Conservation (phyloP, 768 basidiomycete genomes). For the Termitomyces sp. region DNA sequence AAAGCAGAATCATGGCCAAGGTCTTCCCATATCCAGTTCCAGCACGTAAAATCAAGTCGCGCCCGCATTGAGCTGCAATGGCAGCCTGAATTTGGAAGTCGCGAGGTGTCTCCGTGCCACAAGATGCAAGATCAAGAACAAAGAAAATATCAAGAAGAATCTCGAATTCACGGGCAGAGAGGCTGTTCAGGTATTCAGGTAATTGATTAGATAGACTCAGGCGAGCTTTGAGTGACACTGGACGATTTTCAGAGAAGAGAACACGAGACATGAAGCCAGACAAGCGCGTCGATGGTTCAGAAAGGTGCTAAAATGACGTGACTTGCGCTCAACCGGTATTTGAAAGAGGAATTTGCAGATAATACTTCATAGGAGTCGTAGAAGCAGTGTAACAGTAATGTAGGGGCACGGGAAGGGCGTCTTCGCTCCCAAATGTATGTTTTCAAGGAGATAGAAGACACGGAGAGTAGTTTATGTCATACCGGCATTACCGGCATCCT, state of each 20-base stretch:
- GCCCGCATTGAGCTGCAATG: constrained; percentile 14
- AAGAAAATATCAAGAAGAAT: background rate
- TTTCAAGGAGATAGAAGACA: too few relatives aligned
- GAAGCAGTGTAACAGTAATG: too few relatives aligned
- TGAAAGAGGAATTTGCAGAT: too few relatives aligned
- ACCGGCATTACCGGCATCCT: too few relatives aligned
- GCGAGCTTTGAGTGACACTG: constrained; percentile 1
- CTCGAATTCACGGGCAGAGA: background rate
- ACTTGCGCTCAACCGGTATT: too few relatives aligned
- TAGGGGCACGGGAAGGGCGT: too few relatives aligned
- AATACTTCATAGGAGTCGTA: too few relatives aligned
- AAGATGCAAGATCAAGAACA: background rate
- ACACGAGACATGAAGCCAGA: background rate
- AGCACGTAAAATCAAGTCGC: constrained; percentile 20
- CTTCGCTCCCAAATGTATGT: too few relatives aligned
- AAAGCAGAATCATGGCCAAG: constrained; percentile 21
- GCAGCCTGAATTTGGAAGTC: background rate
- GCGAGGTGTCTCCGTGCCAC: background rate
- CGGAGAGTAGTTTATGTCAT: too few relatives aligned
- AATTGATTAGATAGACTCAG: background rate
- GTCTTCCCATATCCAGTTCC: constrained; percentile 28
- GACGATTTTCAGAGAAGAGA: background rate
- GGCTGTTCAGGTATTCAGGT: background rate
- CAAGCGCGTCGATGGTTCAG: too few relatives aligned
- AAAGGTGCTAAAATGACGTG: too few relatives aligned